Percentiles rank a stretch among this genome's conserved stretches.
phyloP scores from a whole-genome alignment of 1,139 yeast genomes.

The Candida sp. region DNA sequence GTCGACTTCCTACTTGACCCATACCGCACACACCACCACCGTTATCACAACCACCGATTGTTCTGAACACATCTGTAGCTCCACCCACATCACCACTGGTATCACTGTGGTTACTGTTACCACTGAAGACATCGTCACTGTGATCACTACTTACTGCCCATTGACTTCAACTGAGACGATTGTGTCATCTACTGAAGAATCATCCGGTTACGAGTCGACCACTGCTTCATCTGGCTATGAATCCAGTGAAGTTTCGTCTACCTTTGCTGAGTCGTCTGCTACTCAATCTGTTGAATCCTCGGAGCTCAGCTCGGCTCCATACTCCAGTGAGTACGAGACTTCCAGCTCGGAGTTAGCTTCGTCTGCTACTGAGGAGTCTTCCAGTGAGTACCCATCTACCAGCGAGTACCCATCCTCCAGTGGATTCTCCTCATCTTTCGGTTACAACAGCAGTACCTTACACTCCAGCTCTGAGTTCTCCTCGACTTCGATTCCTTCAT shows the following conservation, averaged over 20 bases:
- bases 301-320: neutral
- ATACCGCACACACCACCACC: slow-evolving; percentile 11
- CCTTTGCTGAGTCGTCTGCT: neutral
- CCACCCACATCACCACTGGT: slow-evolving; percentile 31
- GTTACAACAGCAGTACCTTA: neutral
- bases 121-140: slow-evolving; percentile 17
- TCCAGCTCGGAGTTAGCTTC: neutral
- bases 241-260: neutral
- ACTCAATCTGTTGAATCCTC: neutral
- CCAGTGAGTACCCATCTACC: neutral
- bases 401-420: neutral
- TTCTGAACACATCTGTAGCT: slow-evolving; percentile 14
- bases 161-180: slow-evolving; percentile 2
- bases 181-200: neutral
- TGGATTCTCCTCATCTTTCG: neutral
- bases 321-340: neutral
- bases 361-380: neutral
- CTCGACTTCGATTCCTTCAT: neutral
- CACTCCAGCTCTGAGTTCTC: neutral
- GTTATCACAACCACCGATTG: slow-evolving; percentile 27
- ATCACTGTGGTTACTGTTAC: slow-evolving; percentile 13
- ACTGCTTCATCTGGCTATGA: neutral
- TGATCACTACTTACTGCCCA: slow-evolving; percentile 28
- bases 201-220: neutral
- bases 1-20: slow-evolving; percentile 3